phyloP scores from a whole-genome alignment of 495 filamentous ascomycete species.

The Wilcoxina mikolae region DNA sequence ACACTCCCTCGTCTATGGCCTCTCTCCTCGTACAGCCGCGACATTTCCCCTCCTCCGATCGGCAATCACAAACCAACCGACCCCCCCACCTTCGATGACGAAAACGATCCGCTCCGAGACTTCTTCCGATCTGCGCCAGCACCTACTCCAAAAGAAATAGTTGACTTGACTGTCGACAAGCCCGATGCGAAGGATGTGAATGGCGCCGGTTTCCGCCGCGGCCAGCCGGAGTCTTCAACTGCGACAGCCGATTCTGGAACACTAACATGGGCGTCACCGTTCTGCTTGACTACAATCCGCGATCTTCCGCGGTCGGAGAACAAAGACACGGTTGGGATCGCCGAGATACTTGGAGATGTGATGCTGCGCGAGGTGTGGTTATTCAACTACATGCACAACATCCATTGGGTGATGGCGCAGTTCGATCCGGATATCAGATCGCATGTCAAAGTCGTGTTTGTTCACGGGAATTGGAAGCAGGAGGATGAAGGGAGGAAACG shows the following conservation, averaged over 20 bases:
- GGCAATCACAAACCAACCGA: background rate
- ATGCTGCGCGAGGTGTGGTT: constrained; percentile 71
- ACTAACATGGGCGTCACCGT: constrained; percentile 39
- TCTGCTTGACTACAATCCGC: constrained; percentile 57
- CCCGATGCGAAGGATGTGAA: background rate
- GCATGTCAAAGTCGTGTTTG: constrained; percentile 53
- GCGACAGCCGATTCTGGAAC: background rate
- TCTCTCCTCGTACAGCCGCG: background rate
- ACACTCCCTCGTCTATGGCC: background rate
- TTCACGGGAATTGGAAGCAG: constrained; percentile 78
- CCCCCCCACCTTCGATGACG: background rate
- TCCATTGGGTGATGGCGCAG: constrained; percentile 54
- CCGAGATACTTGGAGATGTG: constrained; percentile 64
- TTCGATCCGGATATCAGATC: constrained; percentile 57
- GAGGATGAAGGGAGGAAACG: constrained; percentile 46
- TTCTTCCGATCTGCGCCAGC: background rate
- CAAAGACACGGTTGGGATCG: constrained; percentile 49
- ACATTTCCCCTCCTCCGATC: background rate
- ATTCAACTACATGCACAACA: constrained; percentile 76
- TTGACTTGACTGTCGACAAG: constrained; percentile 1
- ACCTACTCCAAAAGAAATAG: background rate
- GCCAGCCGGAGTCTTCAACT: background rate
- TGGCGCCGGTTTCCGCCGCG: background rate
- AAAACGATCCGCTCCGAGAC: background rate
- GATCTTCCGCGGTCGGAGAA: constrained; percentile 50